Percentiles rank a stretch among this genome's conserved stretches.
phyloP scores from a whole-genome alignment of 2,329 filamentous ascomycete genomes.

The Ceratocystiopsis brevicomis region DNA sequence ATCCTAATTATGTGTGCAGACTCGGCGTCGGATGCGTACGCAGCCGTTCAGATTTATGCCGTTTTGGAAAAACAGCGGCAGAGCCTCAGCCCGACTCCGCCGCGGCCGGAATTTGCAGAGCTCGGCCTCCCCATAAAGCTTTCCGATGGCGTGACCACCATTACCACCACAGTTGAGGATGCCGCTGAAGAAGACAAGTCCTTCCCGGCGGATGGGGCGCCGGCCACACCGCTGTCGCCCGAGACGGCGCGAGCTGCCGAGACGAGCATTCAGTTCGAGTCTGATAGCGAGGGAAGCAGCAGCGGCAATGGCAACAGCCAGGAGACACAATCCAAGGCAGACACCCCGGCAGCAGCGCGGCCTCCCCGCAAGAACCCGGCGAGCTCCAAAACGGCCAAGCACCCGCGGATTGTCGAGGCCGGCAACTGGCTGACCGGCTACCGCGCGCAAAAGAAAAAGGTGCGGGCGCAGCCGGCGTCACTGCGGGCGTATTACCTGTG shows the following conservation, averaged over 20 bases:
- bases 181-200: slow-evolving; percentile 12
- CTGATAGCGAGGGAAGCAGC: slow-evolving; percentile 6
- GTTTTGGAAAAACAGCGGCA: slow-evolving; percentile 50
- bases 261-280: slow-evolving; percentile 9
- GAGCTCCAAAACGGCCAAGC: slow-evolving; percentile 9
- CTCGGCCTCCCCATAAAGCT: slow-evolving; percentile 42
- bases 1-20: slow-evolving; percentile 27
- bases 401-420: slow-evolving; percentile 25
- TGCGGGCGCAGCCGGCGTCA: slow-evolving; percentile 14
- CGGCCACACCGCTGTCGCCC: slow-evolving; percentile 3
- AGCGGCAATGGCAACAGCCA: slow-evolving; percentile 1
- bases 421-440: slow-evolving; percentile 21
- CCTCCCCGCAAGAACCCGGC: not conserved
- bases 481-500: slow-evolving; percentile 47
- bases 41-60: slow-evolving; percentile 53
- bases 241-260: not conserved
- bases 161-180: slow-evolving; percentile 13
- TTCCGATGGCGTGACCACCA: slow-evolving; percentile 22
- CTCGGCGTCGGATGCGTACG: slow-evolving; percentile 70
- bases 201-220: not conserved
- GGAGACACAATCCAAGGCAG: not conserved
- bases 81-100: slow-evolving; percentile 48
- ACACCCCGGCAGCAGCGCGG: not conserved
- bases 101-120: slow-evolving; percentile 50
- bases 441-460: slow-evolving; percentile 9